phyloP scores from a whole-genome alignment of 2,329 filamentous ascomycete genomes.

The Plenodomus lindquistii region DNA sequence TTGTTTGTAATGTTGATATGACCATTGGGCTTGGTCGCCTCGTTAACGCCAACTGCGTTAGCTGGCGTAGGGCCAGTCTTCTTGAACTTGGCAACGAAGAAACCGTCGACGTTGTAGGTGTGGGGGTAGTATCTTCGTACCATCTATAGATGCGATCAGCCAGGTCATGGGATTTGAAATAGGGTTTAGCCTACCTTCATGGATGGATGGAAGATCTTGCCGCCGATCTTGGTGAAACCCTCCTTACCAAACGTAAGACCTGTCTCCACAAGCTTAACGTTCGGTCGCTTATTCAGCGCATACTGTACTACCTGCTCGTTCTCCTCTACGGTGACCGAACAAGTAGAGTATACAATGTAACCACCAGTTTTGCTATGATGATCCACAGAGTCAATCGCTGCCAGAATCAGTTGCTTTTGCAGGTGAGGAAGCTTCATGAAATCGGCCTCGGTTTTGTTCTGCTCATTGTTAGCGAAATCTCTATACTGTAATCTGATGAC shows the following conservation, averaged over 20 bases:
- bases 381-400: slow-evolving; percentile 93
- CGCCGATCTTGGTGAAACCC: slow-evolving; percentile 87
- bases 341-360: slow-evolving; percentile 96
- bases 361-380: slow-evolving; percentile 90
- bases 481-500: background rate
- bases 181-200: slow-evolving; percentile 80
- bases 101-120: slow-evolving; percentile 74
- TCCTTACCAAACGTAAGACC: slow-evolving; percentile 88
- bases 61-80: slow-evolving; percentile 80
- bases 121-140: slow-evolving; percentile 43
- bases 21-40: slow-evolving; percentile 30
- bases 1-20: slow-evolving; percentile 47
- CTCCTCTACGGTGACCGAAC: slow-evolving; percentile 91
- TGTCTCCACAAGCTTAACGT: slow-evolving; percentile 90
- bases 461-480: background rate
- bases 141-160: slow-evolving; percentile 16
- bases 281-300: slow-evolving; percentile 85
- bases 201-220: slow-evolving; percentile 86
- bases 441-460: slow-evolving; percentile 91
- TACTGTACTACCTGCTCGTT: slow-evolving; percentile 95
- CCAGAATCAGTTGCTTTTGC: slow-evolving; percentile 90
- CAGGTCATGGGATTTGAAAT: too few relatives aligned
- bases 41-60: slow-evolving; percentile 52
- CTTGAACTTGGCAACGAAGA: slow-evolving; percentile 97
- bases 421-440: slow-evolving; percentile 92